A percentile compares a stretch with the other conserved stretches of the same genome.
These are phyloP conservation scores for Calamus simplicifolius DNA, from an alignment of 176 grass and related monocot genomes.

Conservation along the genomic window DNA sequence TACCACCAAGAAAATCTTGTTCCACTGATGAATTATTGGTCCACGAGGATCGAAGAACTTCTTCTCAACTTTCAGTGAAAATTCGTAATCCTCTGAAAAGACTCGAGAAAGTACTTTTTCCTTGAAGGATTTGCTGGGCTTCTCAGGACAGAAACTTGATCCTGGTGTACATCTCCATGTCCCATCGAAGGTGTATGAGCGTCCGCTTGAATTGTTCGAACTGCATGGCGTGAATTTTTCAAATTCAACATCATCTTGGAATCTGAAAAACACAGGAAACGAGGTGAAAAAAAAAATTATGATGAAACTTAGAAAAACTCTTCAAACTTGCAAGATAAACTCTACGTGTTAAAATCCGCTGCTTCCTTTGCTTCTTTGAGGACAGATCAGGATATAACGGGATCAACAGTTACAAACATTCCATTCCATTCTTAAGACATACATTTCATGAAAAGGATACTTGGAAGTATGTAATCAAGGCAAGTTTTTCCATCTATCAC, in stretches of 20 bases:
- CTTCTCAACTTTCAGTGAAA: conserved; percentile 26
- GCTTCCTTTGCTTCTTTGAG: too few species aligned
- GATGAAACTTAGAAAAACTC: background rate
- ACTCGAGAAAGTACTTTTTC: conserved; percentile 50
- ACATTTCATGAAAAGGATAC: too few species aligned
- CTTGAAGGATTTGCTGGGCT: conserved; percentile 23
- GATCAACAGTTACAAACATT: too few species aligned
- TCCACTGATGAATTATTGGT: conserved; percentile 52
- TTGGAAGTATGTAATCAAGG: too few species aligned
- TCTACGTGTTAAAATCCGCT: too few species aligned
- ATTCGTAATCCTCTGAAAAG: conserved; percentile 85
- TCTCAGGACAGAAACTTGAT: conserved; percentile 27
- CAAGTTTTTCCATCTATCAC: too few species aligned
- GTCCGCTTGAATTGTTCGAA: conserved; percentile 23
- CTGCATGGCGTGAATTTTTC: conserved; percentile 22
- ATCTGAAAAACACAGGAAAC: conserved; percentile 27
- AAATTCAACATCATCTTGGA: conserved; percentile 47
- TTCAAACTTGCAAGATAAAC: too few species aligned
- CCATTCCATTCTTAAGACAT: too few species aligned
- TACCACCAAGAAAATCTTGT: conserved; percentile 66
- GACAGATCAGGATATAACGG: too few species aligned
- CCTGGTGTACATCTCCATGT: conserved; percentile 28
- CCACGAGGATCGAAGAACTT: conserved; percentile 63
- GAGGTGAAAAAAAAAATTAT: background rate
- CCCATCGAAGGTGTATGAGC: conserved; percentile 18